A percentile compares a stretch with the other conserved stretches of the same genome.
phyloP scores from a whole-genome alignment of 2,329 filamentous ascomycete genomes.

The Coleophoma crateriformis region DNA sequence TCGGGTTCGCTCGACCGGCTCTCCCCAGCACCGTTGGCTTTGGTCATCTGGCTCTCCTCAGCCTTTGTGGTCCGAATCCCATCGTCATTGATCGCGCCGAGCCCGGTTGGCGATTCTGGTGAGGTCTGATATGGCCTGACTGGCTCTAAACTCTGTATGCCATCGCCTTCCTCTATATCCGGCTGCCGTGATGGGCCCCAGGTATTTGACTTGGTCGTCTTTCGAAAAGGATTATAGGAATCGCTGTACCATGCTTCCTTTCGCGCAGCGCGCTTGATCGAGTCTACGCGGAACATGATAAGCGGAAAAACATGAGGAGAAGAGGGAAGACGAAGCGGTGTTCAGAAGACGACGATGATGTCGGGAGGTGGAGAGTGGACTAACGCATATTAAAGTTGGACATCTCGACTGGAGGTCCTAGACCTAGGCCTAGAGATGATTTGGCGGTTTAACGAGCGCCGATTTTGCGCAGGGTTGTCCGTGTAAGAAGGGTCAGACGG shows the following conservation, averaged over 20 bases:
- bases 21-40: slow-evolving; percentile 3
- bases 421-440: too few relatives aligned
- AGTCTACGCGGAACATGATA: background rate
- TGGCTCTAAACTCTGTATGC: background rate
- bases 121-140: slow-evolving; percentile 7
- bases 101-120: slow-evolving; percentile 2
- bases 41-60: slow-evolving; percentile 11
- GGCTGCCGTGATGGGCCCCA: slow-evolving; percentile 2
- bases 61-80: slow-evolving; percentile 2
- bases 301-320: background rate
- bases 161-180: slow-evolving; percentile 9
- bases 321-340: background rate
- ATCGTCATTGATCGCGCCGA: slow-evolving; percentile 2
- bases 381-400: slow-evolving; percentile 1
- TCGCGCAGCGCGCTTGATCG: slow-evolving; percentile 16
- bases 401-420: background rate
- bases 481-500: too few relatives aligned
- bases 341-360: background rate
- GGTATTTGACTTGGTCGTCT: slow-evolving; percentile 16
- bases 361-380: background rate
- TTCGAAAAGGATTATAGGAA: slow-evolving; percentile 23
- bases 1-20: slow-evolving; percentile 12
- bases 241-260: slow-evolving; percentile 26
- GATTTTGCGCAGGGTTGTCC: too few relatives aligned
- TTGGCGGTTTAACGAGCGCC: too few relatives aligned